Evolutionary conservation across 257 asterid species (phyloP), one percentile per base, ranked within the genome.

Genomic region (Dorcoceras hygrometricum): DNA sequence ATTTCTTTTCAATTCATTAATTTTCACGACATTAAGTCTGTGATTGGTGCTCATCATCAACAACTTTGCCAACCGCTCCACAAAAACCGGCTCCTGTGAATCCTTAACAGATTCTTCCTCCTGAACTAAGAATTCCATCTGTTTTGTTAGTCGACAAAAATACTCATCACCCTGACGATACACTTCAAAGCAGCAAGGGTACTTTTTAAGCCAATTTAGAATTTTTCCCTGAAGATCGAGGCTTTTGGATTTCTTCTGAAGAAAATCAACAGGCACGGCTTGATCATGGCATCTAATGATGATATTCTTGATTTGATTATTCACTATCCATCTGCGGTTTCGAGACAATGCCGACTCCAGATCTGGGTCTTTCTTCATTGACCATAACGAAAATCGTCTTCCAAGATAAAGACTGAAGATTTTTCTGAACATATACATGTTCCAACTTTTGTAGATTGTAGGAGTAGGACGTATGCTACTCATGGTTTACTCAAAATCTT

Each of bases 311-410:
- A 92, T 84, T 80, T 92, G 95, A 77, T 92, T 89, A 76, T 92
- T 87, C 75, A 88, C 91, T 68, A 92, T 77, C 98, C 98, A 92
- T 32, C 98, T 78, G 26, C 85, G 91, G 65, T 92, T 92, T 58
- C 98, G 80, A 57, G 84, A 81, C 19, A 87, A 75, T 20, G 94
- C 93, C n/a, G 81, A 74, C 74, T 92, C 97, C 59, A 92, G 96
- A 69, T 89, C 95, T 0, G 93, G 89, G 48, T 92, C 96, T 77
- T 92, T 92, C 95, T 87, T 89, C 98, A 92, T 92, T 23, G 98
- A 89, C 97, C 96, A 92, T 58, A 92, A 71, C 18, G 98, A 78
- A 62, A 78, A 80, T 22, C 74, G 69, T 70, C 89, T 78, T 28
- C 27, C 72, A 22, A 64, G 48, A 48, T 57, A 57, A 36, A 31